Base-by-base conservation (phyloP, 345 rosid species). In the Pugionium cornutum region DNA sequence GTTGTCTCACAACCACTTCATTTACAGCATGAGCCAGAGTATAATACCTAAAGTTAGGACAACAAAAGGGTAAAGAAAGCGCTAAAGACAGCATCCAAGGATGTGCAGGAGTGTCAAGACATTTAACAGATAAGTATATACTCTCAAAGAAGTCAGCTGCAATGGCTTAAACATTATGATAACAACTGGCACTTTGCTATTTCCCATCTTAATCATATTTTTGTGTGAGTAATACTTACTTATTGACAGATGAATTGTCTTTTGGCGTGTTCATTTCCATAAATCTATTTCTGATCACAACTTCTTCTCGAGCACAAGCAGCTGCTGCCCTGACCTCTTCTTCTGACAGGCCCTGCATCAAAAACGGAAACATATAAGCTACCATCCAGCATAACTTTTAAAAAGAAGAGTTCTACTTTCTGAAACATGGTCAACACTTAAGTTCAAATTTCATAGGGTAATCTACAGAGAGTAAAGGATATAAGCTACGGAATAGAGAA, bases 21-120 rank as follows among this genome's bases (percentile, higher is more conserved):
- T 78, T 95, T 48, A 95, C 98, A 73, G 99, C 99, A 86, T 95
- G 99, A 30, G 99, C 99, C 76, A 91, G 98, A 72, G 59, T 81
- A 78, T 91, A 95, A 71, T 95, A 95, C 85, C 99, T 95, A 84
- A 28, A 18, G 18, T 18, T 18, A 18, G 18, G 18, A 18, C 18
- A 53, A 36, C 54, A 51, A 43, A 58, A 11, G 18, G 18, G 60
- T 72, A 40, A 64, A 35, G 26, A 41, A 70, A 47, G 55, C 35
- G 58, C 64, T 72, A 32, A 41, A 58, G 25, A 43, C 64, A 68
- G 35, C 58, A 54, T 40, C 53, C 42, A 62, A 40, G 34, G 64
- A 61, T 18, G 18, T 18, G 18, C 18, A 18, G 18, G 62, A 58
- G 47, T 64, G 46, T 62, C 46, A 27, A 18, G 18, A 58, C 48